Conservation (phyloP, 2,329 filamentous ascomycete species). For the Mollisia scopiformis region DNA sequence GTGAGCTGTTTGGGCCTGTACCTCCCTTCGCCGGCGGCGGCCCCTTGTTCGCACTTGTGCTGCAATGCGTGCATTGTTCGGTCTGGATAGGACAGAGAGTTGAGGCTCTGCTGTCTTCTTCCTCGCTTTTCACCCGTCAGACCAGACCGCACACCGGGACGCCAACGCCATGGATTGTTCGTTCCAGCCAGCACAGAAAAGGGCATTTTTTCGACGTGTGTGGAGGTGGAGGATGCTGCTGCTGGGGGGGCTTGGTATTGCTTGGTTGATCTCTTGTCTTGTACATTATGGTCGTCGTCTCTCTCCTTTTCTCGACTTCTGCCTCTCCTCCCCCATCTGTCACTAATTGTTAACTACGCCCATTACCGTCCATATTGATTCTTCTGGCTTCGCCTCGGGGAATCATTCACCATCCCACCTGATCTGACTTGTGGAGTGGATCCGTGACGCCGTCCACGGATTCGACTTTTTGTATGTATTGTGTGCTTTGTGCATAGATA, state of each 20-base stretch:
- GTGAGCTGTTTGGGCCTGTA: conserved; percentile 14
- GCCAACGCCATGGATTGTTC: not conserved
- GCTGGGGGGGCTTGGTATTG: conserved; percentile 21
- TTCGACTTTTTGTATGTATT: conserved; percentile 20
- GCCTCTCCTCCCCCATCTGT: too few species aligned
- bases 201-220: conserved; percentile 2
- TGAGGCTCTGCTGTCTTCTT: conserved; percentile 14
- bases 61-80: not conserved
- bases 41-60: too few species aligned
- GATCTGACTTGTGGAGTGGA: not conserved
- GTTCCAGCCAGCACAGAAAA: not conserved
- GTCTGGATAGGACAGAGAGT: not conserved
- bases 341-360: not conserved
- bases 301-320: conserved; percentile 1
- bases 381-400: conserved; percentile 21
- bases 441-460: conserved; percentile 1
- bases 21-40: too few species aligned
- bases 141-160: conserved; percentile 8
- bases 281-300: conserved; percentile 15
- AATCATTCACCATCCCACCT: not conserved
- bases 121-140: not conserved
- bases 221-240: conserved; percentile 22
- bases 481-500: conserved; percentile 19
- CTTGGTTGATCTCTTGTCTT: not conserved
- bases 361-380: conserved; percentile 1